Base-by-base conservation (phyloP, 495 filamentous ascomycete genomes). In the Hypoxylon cercidicola region DNA sequence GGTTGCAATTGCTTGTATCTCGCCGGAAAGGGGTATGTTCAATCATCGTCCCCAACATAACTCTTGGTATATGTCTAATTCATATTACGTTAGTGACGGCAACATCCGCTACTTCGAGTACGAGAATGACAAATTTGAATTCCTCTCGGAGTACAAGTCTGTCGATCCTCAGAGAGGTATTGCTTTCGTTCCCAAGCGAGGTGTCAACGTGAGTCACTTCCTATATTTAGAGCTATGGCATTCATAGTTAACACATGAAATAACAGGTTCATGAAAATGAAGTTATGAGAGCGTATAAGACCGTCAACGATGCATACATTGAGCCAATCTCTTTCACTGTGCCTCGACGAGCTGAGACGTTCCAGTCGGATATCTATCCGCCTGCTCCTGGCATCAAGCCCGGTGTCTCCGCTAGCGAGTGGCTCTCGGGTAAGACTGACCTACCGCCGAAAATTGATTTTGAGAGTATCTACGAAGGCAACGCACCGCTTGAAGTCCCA, bases 71-170 rank as follows among this genome's bases (percentile, higher is more conserved):
- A 19, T 59, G 7, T 34, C 55, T 73, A 65, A 71, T 34, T 35
- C 41, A 16, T 16, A 34, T 53, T 21, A 8, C 45, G 11, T 32
- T 60, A 96, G 93, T 78, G 95, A 99, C 70, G 95, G 95, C 66
- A 99, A 98, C 76, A 99, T 99, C 66, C 93, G 94, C 37, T 99
- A 99, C 79, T 99, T 90, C 74, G 95, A 99, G 76, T 93, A 96
- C 64, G 90, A 93, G 66, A 93, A 98, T 73, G 93, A 97, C 82
- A 97, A 97, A 77, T 97, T 99, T 74, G 95, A 98, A 74, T 95
- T 88, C 76, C 78, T 99, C 20, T 93, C 93, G 19, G 93, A 98
- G 73, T 95, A 98, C 82, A 97, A 97, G 78, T 98, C 95, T 4
- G 79, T 80, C 15, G 95, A 99, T 62, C 95, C 95, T 20, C 95